These are phyloP conservation scores for Coemansia sp. DNA, from an alignment of 192 early-diverging fungal genomes.

Conservation along the genomic window DNA sequence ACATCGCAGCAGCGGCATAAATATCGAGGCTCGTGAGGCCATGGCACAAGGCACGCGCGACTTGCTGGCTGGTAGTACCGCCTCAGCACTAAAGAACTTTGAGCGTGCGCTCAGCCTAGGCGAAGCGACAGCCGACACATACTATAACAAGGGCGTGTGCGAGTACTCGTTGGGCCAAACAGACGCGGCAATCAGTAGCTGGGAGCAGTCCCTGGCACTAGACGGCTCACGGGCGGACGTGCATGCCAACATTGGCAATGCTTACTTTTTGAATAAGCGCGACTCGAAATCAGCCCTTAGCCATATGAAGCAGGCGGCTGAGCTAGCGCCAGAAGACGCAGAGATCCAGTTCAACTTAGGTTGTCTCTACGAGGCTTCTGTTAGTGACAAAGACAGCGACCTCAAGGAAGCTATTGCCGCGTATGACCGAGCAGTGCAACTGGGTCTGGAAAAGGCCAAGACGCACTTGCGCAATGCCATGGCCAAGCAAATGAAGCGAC, in stretches of 20 bases:
- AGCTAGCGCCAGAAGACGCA: conserved; percentile 66
- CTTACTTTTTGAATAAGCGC: conserved; percentile 57
- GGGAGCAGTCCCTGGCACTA: conserved; percentile 60
- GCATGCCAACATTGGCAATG: conserved; percentile 72
- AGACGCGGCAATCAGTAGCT: conserved; percentile 61
- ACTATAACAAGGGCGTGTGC: conserved; percentile 45
- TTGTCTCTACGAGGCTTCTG: conserved; percentile 62
- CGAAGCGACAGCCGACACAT: conserved; percentile 20
- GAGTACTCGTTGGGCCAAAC: conserved; percentile 55
- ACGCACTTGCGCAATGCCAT: conserved; percentile 61
- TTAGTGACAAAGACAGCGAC: conserved; percentile 19
- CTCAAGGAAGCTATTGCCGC: conserved; percentile 62
- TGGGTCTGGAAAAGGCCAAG: conserved; percentile 60
- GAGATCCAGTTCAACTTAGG: conserved; percentile 70
- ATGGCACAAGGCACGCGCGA: conserved; percentile 22
- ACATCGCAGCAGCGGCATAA: too few relatives aligned
- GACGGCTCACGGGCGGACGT: conserved; percentile 63
- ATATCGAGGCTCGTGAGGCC: conserved; percentile 17
- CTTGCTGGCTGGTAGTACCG: neutral
- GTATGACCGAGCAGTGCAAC: conserved; percentile 56
- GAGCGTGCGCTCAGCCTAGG: neutral
- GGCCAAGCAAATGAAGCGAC: conserved; percentile 36
- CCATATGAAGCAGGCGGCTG: conserved; percentile 62
- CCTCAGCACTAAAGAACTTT: neutral
- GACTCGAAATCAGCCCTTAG: conserved; percentile 53